A percentile compares a stretch with the other conserved stretches of the same genome.
Evolutionary conservation across 1,139 yeast species (phyloP).

Genomic region (Taphrina sp.): DNA sequence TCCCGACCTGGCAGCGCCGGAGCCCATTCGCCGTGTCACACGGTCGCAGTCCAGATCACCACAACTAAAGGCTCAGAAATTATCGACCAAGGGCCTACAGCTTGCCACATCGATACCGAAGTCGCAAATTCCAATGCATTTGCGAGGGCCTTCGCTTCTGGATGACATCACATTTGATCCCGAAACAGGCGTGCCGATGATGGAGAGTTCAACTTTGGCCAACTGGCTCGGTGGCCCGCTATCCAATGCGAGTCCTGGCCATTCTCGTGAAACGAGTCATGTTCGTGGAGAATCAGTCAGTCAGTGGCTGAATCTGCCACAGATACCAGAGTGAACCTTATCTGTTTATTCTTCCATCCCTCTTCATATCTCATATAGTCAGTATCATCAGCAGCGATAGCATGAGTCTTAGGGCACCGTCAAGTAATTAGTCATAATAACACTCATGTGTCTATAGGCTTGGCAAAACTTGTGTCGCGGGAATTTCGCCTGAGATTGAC

Average conservation of each 20-base stretch:
- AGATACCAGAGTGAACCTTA: conserved; percentile 18
- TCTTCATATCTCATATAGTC: too few species aligned
- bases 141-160: conserved; percentile 23
- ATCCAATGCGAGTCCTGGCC: conserved; percentile 14
- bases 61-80: background rate
- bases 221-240: conserved; percentile 21
- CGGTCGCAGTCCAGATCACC: conserved; percentile 27
- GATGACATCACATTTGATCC: conserved; percentile 31
- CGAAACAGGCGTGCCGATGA: conserved; percentile 28
- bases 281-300: conserved; percentile 28
- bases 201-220: conserved; percentile 20
- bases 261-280: conserved; percentile 25
- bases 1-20: conserved; percentile 2
- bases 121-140: conserved; percentile 7
- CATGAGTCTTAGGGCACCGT: too few species aligned
- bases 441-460: too few species aligned
- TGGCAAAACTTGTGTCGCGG: too few species aligned
- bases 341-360: too few species aligned
- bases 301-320: conserved; percentile 21
- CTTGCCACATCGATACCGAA: background rate
- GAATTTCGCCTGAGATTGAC: too few species aligned
- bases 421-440: too few species aligned
- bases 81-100: background rate
- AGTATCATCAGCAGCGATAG: too few species aligned
- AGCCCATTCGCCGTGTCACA: conserved; percentile 21